Evolutionary conservation across 352 stramenopile species (phyloP), one percentile per base, ranked within the genome.

Genomic region (Pythium insidiosum): DNA sequence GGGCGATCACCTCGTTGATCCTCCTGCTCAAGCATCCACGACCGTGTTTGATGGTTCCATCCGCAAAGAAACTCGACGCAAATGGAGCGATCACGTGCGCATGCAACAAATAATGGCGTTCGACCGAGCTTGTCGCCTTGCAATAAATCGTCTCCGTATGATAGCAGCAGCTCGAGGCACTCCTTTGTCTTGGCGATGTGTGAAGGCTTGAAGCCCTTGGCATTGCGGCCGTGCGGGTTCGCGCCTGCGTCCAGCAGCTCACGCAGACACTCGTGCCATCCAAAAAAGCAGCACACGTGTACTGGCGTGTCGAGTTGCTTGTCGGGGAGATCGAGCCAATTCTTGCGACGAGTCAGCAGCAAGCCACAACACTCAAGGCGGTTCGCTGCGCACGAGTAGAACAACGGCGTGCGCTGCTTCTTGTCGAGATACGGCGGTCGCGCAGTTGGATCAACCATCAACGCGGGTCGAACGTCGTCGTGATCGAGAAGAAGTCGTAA

Each of bases 271-370:
- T 50, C 28, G 36, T 77, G 39, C 68, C 68, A 77, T 16, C 72
- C 72, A 31, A 84, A 84, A 38, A 84, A 84, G 50, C 72, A 84
- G 48, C 72, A 79, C 19, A 81, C 72, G 35, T 84, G 72, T n/a
- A 81, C 72, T 2, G 72, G 72, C 15, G 68, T 73, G 37, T 84
- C 68, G n/a, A 77, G 57, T 41, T 84, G 72, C 21, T 64, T 65
- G 43, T 81, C 72, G 2, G 68, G 26, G n/a, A 72, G 43, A 29
- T 84, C 68, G 13, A 69, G 58, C 72, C 72, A 81, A 29, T 70
- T 39, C n/a, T 26, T n/a, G 22, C 65, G 68, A 1, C 48, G 15
- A 9, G 38, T 25, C 7, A 78, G 58, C 33, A 84, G 26, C 21
- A 77, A 44, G 30, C 44, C 50, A 13, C 62, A 71, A 41, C 72